Evolutionary conservation across 2,329 filamentous ascomycete species (phyloP).

Genomic region (Phialophora chinensis): DNA sequence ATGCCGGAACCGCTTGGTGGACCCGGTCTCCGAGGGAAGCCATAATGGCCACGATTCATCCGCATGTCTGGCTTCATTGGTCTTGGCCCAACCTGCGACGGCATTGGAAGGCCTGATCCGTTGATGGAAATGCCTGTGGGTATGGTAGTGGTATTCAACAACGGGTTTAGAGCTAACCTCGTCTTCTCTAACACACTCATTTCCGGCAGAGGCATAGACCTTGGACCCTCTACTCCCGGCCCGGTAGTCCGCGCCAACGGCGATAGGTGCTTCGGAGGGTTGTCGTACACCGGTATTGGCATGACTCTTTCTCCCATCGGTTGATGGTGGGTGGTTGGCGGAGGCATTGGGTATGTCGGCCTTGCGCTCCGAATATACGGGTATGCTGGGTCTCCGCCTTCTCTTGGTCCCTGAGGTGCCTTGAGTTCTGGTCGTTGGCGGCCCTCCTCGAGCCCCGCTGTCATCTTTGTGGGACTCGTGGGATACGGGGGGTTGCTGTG

Average conservation of each 20-base stretch:
- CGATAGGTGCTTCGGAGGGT: slow-evolving; percentile 39
- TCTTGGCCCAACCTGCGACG: slow-evolving; percentile 13
- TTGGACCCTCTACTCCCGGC: slow-evolving; percentile 35
- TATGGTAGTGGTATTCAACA: slow-evolving; percentile 48
- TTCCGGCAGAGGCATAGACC: slow-evolving; percentile 24
- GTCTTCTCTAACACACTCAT: slow-evolving; percentile 12
- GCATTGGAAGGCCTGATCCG: slow-evolving; percentile 26
- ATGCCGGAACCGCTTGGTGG: slow-evolving; percentile 21
- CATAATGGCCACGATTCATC: slow-evolving; percentile 26
- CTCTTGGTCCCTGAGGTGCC: slow-evolving; percentile 24
- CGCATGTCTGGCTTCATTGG: slow-evolving; percentile 16
- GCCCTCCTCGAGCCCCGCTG: neutral
- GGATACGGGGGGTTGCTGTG: slow-evolving; percentile 11
- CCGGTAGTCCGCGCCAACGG: slow-evolving; percentile 40
- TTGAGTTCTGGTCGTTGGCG: neutral
- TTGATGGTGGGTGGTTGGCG: neutral
- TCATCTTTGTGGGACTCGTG: slow-evolving; percentile 3
- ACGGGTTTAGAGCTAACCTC: slow-evolving; percentile 27
- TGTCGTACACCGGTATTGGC: slow-evolving; percentile 34
- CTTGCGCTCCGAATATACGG: slow-evolving; percentile 22
- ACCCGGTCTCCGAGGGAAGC: slow-evolving; percentile 21
- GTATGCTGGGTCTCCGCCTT: slow-evolving; percentile 23
- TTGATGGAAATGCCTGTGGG: slow-evolving; percentile 47
- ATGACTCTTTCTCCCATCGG: slow-evolving; percentile 27
- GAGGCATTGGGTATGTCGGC: slow-evolving; percentile 16